Base-by-base conservation (phyloP, 805 yeast genomes). In the Kuraishia capsulata region DNA sequence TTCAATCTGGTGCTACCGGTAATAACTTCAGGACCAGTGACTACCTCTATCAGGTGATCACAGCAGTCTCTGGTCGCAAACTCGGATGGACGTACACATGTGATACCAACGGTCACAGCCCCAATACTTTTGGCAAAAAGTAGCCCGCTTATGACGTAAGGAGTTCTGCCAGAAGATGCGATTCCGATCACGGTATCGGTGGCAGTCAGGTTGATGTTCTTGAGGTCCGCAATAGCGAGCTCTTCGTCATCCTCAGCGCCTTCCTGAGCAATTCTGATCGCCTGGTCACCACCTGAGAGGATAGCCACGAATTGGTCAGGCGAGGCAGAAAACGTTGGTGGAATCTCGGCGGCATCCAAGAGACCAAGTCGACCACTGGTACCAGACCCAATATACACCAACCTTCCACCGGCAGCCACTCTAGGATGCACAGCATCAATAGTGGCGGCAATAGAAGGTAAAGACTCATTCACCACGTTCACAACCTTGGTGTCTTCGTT, bases 91-190 rank as follows among this genome's bases (percentile, higher is more conserved):
- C 20, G 20, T 11, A 49, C 50, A 28, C 51, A 46, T 10, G 44
- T 41, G 6, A 50, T 31, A 13, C 51, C 54, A 2, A 45, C 37
- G n/a, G 56, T 51, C 16, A 39, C 30, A 33, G 50, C 49, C 4
- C 56, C 56, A 3, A 42, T 14, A 13, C 30, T 30, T 35, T 44
- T 44, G 11, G 49, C 53, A 36, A 47, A 50, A 10, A 37, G 35
- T 30, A 52, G 20, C 9, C 46, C 54, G 5, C 50, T 47, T 11
- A 50, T 30, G 14, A 50, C 56, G 42, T 50, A 52, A 8, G 57
- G 57, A 9, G 57, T 52, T 39, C 57, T 38, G 5, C 57, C 57
- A 4, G 57, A 52, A 10, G 56, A 43, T 2, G 57, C 56, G 33
- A 52, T 50, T 3, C 55, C 57, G 20, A 52, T 29, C 5, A 52